A percentile compares a stretch with the other conserved stretches of the same genome.
These are phyloP conservation scores for Artemisia tridentata DNA, from an alignment of 129 eudicot species.

Conservation along the genomic window DNA sequence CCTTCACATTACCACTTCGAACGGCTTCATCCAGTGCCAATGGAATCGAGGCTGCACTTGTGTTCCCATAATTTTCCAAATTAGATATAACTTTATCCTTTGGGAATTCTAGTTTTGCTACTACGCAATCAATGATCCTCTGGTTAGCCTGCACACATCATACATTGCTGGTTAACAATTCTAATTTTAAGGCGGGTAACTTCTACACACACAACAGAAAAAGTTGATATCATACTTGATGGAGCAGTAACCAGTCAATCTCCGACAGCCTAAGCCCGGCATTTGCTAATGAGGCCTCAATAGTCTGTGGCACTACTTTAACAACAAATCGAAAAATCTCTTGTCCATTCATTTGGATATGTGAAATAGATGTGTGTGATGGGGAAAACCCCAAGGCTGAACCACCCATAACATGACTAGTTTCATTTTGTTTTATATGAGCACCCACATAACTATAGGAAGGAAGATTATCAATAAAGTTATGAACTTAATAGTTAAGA, in stretches of 20 bases:
- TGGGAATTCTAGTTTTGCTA: constrained; percentile 58
- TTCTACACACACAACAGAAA: neutral
- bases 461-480: neutral
- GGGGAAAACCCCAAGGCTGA: constrained; percentile 51
- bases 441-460: constrained; percentile 59
- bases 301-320: constrained; percentile 74
- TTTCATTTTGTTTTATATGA: constrained; percentile 33
- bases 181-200: neutral
- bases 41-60: constrained; percentile 88
- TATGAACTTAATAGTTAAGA: neutral
- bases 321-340: constrained; percentile 79
- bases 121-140: constrained; percentile 75
- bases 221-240: constrained; percentile 49
- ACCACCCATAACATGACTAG: constrained; percentile 37
- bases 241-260: constrained; percentile 82
- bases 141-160: constrained; percentile 62
- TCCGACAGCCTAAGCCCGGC: constrained; percentile 57
- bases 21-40: constrained; percentile 89
- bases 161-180: neutral
- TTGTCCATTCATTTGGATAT: constrained; percentile 77
- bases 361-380: constrained; percentile 43
- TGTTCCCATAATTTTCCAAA: constrained; percentile 71
- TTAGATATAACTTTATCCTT: constrained; percentile 68
- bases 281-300: constrained; percentile 60
- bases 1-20: constrained; percentile 70